These are phyloP conservation scores for Scenedesmus sp. DNA, from an alignment of 163 green algal genomes.

Conservation along the genomic window DNA sequence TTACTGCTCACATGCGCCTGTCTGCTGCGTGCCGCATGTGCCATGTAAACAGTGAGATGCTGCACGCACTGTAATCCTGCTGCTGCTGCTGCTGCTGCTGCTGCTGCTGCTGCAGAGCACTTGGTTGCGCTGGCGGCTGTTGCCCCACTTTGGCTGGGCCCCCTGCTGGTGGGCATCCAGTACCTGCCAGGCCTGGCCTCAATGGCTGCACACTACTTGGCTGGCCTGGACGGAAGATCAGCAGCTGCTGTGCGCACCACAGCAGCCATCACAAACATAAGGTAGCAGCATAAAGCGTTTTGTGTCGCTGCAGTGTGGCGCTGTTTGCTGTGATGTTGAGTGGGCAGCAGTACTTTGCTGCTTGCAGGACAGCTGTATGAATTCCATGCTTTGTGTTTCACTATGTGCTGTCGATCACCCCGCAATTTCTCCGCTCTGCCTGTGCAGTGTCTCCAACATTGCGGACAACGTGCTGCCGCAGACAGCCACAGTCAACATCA, in stretches of 20 bases:
- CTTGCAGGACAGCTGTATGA: conserved; percentile 1
- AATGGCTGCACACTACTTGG: background rate
- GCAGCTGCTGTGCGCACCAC: conserved; percentile 6
- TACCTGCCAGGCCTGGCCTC: background rate
- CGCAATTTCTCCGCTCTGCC: background rate
- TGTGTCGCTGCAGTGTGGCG: background rate
- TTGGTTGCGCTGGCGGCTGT: conserved; percentile 46
- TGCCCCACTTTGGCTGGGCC: background rate
- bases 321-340: background rate
- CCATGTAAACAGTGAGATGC: background rate
- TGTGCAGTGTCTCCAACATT: conserved; percentile 3
- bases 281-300: background rate
- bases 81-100: background rate
- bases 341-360: background rate
- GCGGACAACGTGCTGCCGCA: conserved; percentile 41
- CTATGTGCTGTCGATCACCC: background rate
- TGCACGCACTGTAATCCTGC: background rate
- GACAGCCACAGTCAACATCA: background rate
- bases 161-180: background rate
- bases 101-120: conserved; percentile 31
- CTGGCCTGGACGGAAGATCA: background rate
- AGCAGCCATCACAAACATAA: conserved; percentile 8
- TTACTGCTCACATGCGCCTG: too few species aligned
- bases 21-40: background rate
- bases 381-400: background rate